These are phyloP conservation scores for Ophiostoma himal-ulmi DNA, from an alignment of 2,329 filamentous ascomycete species.

Conservation along the genomic window DNA sequence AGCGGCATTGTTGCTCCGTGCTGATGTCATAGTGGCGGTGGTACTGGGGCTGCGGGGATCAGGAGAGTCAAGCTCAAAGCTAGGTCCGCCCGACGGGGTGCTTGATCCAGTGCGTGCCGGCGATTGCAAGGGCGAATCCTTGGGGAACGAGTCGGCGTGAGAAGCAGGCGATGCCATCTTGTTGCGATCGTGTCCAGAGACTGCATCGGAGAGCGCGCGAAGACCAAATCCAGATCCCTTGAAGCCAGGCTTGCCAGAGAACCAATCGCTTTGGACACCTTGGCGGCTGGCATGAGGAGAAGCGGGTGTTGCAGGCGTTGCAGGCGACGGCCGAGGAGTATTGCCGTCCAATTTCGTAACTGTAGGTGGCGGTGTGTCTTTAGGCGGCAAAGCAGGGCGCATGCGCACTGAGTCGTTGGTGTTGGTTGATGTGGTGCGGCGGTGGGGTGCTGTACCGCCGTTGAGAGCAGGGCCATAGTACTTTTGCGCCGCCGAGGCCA, in stretches of 20 bases:
- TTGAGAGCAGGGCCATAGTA: slow-evolving; percentile 55
- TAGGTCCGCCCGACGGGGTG: slow-evolving; percentile 58
- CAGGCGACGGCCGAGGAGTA: slow-evolving; percentile 30
- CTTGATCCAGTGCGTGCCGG: slow-evolving; percentile 72
- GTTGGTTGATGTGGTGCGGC: slow-evolving; percentile 56
- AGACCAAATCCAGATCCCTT: slow-evolving; percentile 60
- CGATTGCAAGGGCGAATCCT: slow-evolving; percentile 53
- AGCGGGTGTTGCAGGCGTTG: slow-evolving; percentile 46
- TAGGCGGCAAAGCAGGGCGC: slow-evolving; percentile 47
- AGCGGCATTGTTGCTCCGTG: slow-evolving; percentile 36
- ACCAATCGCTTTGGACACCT: slow-evolving; percentile 50
- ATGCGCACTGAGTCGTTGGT: slow-evolving; percentile 46
- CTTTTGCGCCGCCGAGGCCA: slow-evolving; percentile 61
- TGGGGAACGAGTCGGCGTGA: slow-evolving; percentile 45
- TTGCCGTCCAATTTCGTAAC: slow-evolving; percentile 56
- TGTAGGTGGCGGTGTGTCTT: slow-evolving; percentile 49
- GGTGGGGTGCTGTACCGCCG: slow-evolving; percentile 40
- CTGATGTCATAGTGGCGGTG: slow-evolving; percentile 43
- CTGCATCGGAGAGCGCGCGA: slow-evolving; percentile 76
- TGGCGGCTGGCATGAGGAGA: slow-evolving; percentile 34
- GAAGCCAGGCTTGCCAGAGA: slow-evolving; percentile 46
- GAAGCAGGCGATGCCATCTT: slow-evolving; percentile 47
- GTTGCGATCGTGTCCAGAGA: slow-evolving; percentile 48
- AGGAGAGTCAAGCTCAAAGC: slow-evolving; percentile 73
- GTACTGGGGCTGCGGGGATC: slow-evolving; percentile 55